These are phyloP conservation scores for Periconia sp. DNA, from an alignment of 2,329 filamentous ascomycete species.

Conservation along the genomic window DNA sequence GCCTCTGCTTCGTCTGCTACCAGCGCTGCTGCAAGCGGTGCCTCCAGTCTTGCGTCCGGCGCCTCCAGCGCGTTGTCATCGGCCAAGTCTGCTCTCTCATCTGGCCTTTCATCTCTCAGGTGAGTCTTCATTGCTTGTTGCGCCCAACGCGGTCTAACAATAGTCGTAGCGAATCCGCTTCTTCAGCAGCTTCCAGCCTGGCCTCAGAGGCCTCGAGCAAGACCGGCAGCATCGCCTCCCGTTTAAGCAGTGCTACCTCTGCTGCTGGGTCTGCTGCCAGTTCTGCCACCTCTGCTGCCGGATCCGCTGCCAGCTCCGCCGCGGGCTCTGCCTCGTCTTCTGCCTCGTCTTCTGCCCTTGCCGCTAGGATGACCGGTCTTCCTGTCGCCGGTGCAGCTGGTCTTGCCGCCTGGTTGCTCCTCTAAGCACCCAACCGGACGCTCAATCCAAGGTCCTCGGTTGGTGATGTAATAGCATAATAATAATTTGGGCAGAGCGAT, in stretches of 20 bases:
- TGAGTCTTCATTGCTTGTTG: too few species aligned
- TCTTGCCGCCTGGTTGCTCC: constrained; percentile 43
- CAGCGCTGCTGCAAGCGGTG: constrained; percentile 1
- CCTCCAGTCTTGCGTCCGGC: constrained; percentile 2
- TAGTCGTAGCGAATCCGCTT: constrained; percentile 1
- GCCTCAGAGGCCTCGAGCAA: background rate
- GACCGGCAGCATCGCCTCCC: constrained; percentile 1
- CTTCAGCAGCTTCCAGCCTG: constrained; percentile 1
- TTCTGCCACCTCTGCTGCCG: constrained; percentile 9
- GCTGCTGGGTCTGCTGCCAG: constrained; percentile 17
- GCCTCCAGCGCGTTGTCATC: constrained; percentile 1
- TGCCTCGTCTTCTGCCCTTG: constrained; percentile 19
- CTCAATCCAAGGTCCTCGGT: constrained; percentile 25
- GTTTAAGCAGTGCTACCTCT: constrained; percentile 5
- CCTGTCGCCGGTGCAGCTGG: constrained; percentile 45
- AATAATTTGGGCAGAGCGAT: constrained; percentile 26
- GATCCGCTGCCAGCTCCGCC: constrained; percentile 19
- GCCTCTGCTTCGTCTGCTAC: constrained; percentile 9
- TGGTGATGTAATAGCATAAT: constrained; percentile 41
- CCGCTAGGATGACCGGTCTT: constrained; percentile 42
- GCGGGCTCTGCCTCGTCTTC: constrained; percentile 14
- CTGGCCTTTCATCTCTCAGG: too few species aligned
- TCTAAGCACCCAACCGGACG: constrained; percentile 35
- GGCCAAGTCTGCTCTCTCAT: background rate
- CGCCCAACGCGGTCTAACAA: too few species aligned